These are phyloP conservation scores for Xerocomus potaroensis DNA, from an alignment of 768 basidiomycete species.

Conservation along the genomic window DNA sequence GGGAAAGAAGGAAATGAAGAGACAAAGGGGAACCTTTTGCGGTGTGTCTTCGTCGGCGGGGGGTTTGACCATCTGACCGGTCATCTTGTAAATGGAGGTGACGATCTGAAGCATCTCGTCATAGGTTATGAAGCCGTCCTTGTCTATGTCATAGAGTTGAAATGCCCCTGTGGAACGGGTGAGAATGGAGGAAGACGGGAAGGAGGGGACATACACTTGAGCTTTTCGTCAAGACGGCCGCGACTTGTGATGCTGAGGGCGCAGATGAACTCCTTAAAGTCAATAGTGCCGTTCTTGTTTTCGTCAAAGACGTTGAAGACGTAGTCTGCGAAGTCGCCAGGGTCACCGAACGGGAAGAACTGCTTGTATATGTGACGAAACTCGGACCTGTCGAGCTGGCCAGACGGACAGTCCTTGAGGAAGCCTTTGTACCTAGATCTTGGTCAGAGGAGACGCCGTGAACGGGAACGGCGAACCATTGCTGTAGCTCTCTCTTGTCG, in stretches of 20 bases:
- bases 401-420: conserved; percentile 96
- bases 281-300: conserved; percentile 94
- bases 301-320: conserved; percentile 98
- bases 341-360: conserved; percentile 99
- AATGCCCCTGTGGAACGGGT: conserved; percentile 81
- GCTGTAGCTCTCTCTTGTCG: conserved; percentile 95
- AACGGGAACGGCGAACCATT: conserved; percentile 54
- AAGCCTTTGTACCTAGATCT: conserved; percentile 93
- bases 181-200: conserved; percentile 11
- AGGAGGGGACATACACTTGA: conserved; percentile 71
- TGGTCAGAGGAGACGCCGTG: conserved; percentile 10
- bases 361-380: conserved; percentile 99
- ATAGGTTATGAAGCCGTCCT: conserved; percentile 96
- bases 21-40: conserved; percentile 67
- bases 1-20: conserved; percentile 4
- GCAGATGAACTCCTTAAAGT: conserved; percentile 99
- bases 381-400: conserved; percentile 92
- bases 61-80: conserved; percentile 97
- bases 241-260: conserved; percentile 93
- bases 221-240: conserved; percentile 93
- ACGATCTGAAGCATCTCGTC: conserved; percentile 99
- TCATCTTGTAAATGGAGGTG: conserved; percentile 99
- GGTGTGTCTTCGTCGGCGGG: conserved; percentile 99
- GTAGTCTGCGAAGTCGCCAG: conserved; percentile 93
- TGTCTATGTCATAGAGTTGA: conserved; percentile 98